Evolutionary conservation across 2,329 filamentous ascomycete species (phyloP), one percentile per base, ranked within the genome.

Genomic region (Leptographium wingfieldii): DNA sequence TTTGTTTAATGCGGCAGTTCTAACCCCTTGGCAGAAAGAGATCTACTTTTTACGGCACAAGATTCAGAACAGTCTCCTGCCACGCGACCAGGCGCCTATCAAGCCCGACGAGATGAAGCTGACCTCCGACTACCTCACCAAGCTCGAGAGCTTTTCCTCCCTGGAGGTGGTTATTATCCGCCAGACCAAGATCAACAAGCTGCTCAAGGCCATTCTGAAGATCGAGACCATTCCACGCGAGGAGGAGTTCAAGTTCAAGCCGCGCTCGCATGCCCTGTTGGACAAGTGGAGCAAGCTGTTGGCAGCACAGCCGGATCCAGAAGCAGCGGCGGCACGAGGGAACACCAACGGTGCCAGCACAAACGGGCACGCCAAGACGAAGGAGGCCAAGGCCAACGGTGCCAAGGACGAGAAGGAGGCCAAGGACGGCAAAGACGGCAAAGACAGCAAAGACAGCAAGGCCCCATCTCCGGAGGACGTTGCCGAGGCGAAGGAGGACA

Each of bases 171-270:
- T 85, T 65, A 94, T 96, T 67, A 96, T 97, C 68, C 85, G 89
- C 64, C 79, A 77, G 16, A 99, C 94, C 63, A 99, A 97, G 80
- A 96, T 99, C 73, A 92, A 97, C 83, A 99, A 99, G 77, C 92
- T 99, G 12, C 80, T 99, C 60, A 96, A 95, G 76, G 91, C 87
- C 5, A 94, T 99, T 65, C 77, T 96, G 68, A 96, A 96, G 77
- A 79, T 99, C 10, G 81, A 86, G 52, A 80, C 80, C 3, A 95
- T 99, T 66, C 92, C 92, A 5, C 86, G 86, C 63, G 94, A 99
- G 65, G 88, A 92, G 43, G 88, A 95, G 65, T 95, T 87, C 72
- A 77, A 88, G 59, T 96, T 99, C 82, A 95, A 94, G 76, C 78
- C 85, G 65, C 87, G 94, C 57, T 92, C 90, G 43, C 81, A 88